phyloP scores from a whole-genome alignment of 2,329 filamentous ascomycete genomes.

The Tetracladium maxilliforme region DNA sequence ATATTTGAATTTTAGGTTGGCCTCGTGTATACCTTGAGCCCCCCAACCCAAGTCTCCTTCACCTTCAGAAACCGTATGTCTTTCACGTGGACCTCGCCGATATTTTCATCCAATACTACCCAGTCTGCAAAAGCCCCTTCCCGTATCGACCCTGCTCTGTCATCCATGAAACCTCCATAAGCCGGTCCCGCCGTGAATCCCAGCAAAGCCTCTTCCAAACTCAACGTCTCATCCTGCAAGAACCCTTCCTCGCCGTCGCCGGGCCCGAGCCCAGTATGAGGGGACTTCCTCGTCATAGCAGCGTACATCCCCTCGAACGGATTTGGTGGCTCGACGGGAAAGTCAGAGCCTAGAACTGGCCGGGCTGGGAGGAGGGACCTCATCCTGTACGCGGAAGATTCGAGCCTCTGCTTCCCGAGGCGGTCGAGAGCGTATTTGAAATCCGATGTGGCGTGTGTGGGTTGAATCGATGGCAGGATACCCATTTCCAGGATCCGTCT shows the following conservation, averaged over 20 bases:
- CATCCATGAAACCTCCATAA: slow-evolving; percentile 42
- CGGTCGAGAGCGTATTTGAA: slow-evolving; percentile 50
- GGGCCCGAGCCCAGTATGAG: slow-evolving; percentile 34
- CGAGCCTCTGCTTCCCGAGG: slow-evolving; percentile 39
- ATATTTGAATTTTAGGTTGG: too few relatives aligned
- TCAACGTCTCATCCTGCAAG: slow-evolving; percentile 43
- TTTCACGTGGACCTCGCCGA: slow-evolving; percentile 34
- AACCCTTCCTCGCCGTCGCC: slow-evolving; percentile 35
- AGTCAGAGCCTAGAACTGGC: slow-evolving; percentile 52
- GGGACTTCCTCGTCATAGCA: slow-evolving; percentile 45
- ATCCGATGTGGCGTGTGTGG: slow-evolving; percentile 58
- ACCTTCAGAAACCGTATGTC: slow-evolving; percentile 38
- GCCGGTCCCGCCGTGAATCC: slow-evolving; percentile 48
- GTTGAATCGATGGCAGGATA: slow-evolving; percentile 55
- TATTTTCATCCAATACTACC: slow-evolving; percentile 48
- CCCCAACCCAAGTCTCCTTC: slow-evolving; percentile 54
- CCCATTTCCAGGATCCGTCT: slow-evolving; percentile 38
- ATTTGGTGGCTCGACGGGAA: slow-evolving; percentile 55
- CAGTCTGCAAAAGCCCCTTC: slow-evolving; percentile 53
- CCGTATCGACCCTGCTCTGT: slow-evolving; percentile 40
- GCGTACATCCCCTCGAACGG: slow-evolving; percentile 57
- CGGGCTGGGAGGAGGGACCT: slow-evolving; percentile 35
- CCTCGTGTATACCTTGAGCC: slow-evolving; percentile 20
- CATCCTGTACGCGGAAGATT: slow-evolving; percentile 50
- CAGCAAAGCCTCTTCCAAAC: slow-evolving; percentile 39